Percentiles rank a stretch among this genome's conserved stretches.
phyloP scores from a whole-genome alignment of 768 basidiomycete species.

The Macrolepiota fuliginosa region DNA sequence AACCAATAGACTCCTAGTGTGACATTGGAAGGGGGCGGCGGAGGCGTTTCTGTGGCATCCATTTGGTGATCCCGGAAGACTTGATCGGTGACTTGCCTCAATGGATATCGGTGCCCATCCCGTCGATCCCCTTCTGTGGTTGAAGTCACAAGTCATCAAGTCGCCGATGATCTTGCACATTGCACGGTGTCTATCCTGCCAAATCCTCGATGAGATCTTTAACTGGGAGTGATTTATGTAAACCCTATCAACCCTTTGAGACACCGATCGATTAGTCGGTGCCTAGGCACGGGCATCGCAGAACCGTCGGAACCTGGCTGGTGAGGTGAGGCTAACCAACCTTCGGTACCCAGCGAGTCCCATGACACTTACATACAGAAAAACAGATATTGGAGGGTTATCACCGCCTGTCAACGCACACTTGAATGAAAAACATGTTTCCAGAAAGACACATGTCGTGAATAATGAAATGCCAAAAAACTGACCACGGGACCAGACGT shows the following conservation, averaged over 20 bases:
- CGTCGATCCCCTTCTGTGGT: background rate
- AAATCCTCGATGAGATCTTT: background rate
- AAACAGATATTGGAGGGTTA: background rate
- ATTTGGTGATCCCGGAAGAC: background rate
- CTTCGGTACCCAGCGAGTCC: background rate
- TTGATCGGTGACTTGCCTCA: background rate
- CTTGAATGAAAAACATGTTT: constrained; percentile 1
- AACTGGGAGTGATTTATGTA: background rate
- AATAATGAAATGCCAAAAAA: background rate
- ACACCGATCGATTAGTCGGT: background rate
- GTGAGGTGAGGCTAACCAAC: too few species aligned
- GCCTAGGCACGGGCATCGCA: background rate
- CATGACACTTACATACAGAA: background rate
- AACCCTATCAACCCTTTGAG: background rate
- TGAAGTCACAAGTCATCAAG: background rate
- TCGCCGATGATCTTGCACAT: background rate
- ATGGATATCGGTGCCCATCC: background rate
- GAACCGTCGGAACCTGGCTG: background rate
- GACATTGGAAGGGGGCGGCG: too few species aligned
- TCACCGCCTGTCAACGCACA: background rate
- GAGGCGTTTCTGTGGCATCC: background rate
- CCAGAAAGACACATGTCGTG: background rate
- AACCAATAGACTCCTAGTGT: background rate
- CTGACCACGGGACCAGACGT: background rate
- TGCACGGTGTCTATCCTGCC: background rate